These are phyloP conservation scores for Torrubiella hemipterigena DNA, from an alignment of 2,329 filamentous ascomycete species.

Conservation along the genomic window DNA sequence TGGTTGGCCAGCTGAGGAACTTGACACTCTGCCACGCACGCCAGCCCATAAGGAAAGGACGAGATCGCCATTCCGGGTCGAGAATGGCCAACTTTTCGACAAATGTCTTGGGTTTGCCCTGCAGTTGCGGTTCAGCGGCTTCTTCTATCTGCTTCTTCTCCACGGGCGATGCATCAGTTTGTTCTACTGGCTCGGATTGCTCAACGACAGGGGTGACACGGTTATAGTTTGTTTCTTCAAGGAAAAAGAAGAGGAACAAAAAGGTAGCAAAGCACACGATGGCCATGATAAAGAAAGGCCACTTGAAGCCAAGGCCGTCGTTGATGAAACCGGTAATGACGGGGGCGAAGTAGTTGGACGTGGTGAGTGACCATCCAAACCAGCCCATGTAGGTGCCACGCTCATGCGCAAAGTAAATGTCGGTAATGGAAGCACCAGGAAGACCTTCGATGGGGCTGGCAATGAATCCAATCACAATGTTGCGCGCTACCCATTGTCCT, in stretches of 20 bases:
- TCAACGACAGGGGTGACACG: conserved; percentile 12
- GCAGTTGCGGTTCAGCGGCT: background rate
- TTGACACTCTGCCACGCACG: conserved; percentile 23
- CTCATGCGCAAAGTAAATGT: conserved; percentile 29
- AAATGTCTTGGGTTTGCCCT: conserved; percentile 23
- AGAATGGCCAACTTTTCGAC: conserved; percentile 26
- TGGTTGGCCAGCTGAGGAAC: conserved; percentile 26
- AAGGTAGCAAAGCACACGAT: conserved; percentile 23
- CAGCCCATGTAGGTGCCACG: conserved; percentile 29
- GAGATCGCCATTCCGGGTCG: conserved; percentile 10
- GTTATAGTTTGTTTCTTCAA: conserved; percentile 47
- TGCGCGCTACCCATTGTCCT: conserved; percentile 31
- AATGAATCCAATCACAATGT: conserved; percentile 31
- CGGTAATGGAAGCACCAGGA: conserved; percentile 30
- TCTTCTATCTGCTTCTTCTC: conserved; percentile 4
- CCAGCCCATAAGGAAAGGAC: conserved; percentile 25
- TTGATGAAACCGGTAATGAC: conserved; percentile 32
- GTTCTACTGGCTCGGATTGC: background rate
- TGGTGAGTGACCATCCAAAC: conserved; percentile 27
- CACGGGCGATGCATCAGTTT: background rate
- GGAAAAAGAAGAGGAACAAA: conserved; percentile 38
- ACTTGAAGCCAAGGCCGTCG: conserved; percentile 25
- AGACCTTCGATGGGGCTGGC: conserved; percentile 32
- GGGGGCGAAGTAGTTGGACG: conserved; percentile 28
- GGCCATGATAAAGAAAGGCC: conserved; percentile 30